phyloP scores from a whole-genome alignment of 1,139 yeast species.

The Candida sp. region DNA sequence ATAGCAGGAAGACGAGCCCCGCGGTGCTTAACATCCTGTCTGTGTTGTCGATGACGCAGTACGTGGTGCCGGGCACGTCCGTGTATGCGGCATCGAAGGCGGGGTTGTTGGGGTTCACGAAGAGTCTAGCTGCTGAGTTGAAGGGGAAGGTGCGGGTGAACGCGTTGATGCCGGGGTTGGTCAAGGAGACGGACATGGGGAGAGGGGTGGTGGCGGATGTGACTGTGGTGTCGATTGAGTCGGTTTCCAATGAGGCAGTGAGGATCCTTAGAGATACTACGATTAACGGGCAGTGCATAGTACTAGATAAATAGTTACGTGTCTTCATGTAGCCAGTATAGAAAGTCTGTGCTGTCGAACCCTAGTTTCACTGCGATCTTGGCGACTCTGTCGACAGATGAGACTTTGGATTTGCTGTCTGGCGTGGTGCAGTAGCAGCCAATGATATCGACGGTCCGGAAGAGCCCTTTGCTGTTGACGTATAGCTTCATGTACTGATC shows the following conservation, averaged over 20 bases:
- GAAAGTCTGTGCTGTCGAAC: background rate
- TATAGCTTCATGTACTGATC: background rate
- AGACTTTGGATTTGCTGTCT: background rate
- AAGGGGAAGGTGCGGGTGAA: constrained; percentile 59
- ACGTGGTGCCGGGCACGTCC: constrained; percentile 61
- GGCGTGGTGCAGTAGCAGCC: background rate
- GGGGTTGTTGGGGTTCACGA: constrained; percentile 72
- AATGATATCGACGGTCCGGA: background rate
- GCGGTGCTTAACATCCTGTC: constrained; percentile 72
- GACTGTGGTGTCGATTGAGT: constrained; percentile 19
- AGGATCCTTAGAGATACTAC: constrained; percentile 32
- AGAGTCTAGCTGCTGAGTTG: constrained; percentile 66
- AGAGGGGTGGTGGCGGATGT: constrained; percentile 19
- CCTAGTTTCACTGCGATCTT: constrained; percentile 1
- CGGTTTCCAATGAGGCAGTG: constrained; percentile 31
- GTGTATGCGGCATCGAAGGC: constrained; percentile 86
- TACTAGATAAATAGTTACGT: constrained; percentile 8
- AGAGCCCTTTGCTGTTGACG: background rate
- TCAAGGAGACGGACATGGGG: constrained; percentile 78
- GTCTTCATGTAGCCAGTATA: background rate
- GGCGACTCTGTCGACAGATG: background rate
- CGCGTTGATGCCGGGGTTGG: constrained; percentile 74
- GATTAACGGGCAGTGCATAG: constrained; percentile 45
- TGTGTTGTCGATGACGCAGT: constrained; percentile 53
- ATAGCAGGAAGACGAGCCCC: constrained; percentile 20